A percentile compares a stretch with the other conserved stretches of the same genome.
phyloP scores from a whole-genome alignment of 2,329 filamentous ascomycete species.

The Colletotrichum godetiae region DNA sequence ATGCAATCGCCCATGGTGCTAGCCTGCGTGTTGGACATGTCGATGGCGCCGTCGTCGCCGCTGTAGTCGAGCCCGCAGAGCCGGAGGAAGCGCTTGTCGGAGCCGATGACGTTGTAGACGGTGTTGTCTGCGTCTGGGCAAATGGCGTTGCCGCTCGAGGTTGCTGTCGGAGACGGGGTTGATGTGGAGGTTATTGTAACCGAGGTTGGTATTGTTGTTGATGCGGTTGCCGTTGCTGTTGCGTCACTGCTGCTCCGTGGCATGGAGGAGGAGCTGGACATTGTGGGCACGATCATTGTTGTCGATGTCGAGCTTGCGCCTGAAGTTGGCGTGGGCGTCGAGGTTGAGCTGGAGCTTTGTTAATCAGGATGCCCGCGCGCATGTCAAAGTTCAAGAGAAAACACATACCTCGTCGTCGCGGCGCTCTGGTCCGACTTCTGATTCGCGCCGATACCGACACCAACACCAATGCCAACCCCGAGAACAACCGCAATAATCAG shows the following conservation, averaged over 20 bases:
- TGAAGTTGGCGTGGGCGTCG: not conserved
- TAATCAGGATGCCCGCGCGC: not conserved
- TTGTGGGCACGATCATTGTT: constrained; percentile 4
- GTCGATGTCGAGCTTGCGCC: not conserved
- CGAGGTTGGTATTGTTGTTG: constrained; percentile 27
- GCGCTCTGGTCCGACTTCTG: constrained; percentile 11
- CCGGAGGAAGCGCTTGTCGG: constrained; percentile 54
- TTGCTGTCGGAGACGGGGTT: constrained; percentile 39
- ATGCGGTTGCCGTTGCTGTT: constrained; percentile 23
- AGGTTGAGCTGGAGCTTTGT: not conserved
- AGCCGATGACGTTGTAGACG: constrained; percentile 53
- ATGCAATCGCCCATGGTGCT: constrained; percentile 57
- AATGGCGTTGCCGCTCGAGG: constrained; percentile 41
- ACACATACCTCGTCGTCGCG: constrained; percentile 9
- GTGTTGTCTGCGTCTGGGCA: constrained; percentile 59
- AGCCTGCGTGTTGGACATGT: constrained; percentile 49
- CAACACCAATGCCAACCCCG: constrained; percentile 54
- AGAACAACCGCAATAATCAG: constrained; percentile 46
- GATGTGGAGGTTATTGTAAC: constrained; percentile 28
- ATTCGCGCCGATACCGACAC: constrained; percentile 50
- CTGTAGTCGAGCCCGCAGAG: constrained; percentile 59
- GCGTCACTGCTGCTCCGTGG: not conserved
- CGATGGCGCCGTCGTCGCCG: constrained; percentile 46
- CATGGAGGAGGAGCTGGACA: not conserved
- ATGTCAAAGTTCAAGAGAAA: not conserved